phyloP scores from a whole-genome alignment of 352 stramenopile genomes.

The Pythium dissotocum region DNA sequence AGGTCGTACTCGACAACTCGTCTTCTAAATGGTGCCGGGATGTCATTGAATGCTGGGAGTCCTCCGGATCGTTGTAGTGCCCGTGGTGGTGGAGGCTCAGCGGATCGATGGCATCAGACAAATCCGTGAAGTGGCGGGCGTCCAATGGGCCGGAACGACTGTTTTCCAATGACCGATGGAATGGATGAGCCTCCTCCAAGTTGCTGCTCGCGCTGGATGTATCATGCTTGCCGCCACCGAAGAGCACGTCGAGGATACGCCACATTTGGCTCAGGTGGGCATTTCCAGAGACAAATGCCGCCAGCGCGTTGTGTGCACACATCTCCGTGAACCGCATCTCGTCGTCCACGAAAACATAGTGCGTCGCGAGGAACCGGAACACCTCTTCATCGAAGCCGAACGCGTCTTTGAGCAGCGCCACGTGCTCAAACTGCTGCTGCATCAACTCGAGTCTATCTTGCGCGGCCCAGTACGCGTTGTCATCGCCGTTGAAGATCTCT shows the following conservation, averaged over 20 bases:
- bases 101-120: conserved; percentile 1
- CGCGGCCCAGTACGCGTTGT: conserved; percentile 53
- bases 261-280: conserved; percentile 83
- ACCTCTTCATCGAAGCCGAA: conserved; percentile 88
- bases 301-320: conserved; percentile 83
- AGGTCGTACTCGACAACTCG: conserved; percentile 36
- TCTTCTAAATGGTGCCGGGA: conserved; percentile 28
- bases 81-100: conserved; percentile 18
- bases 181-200: conserved; percentile 1
- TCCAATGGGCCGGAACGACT: conserved; percentile 25
- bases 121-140: conserved; percentile 5
- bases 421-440: conserved; percentile 68
- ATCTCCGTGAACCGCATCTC: conserved; percentile 64
- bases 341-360: conserved; percentile 56
- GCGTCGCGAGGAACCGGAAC: conserved; percentile 78
- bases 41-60: conserved; percentile 25
- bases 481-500: conserved; percentile 68
- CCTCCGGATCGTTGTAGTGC: conserved; percentile 19
- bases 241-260: conserved; percentile 83
- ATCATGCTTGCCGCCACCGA: conserved; percentile 33
- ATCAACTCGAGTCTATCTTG: conserved; percentile 58
- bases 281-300: conserved; percentile 73
- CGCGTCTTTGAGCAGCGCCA: conserved; percentile 66
- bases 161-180: conserved; percentile 19
- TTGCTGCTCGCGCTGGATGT: not conserved